These are phyloP conservation scores for Rosa multiflora DNA, from an alignment of 306 rosid species.

Conservation along the genomic window DNA sequence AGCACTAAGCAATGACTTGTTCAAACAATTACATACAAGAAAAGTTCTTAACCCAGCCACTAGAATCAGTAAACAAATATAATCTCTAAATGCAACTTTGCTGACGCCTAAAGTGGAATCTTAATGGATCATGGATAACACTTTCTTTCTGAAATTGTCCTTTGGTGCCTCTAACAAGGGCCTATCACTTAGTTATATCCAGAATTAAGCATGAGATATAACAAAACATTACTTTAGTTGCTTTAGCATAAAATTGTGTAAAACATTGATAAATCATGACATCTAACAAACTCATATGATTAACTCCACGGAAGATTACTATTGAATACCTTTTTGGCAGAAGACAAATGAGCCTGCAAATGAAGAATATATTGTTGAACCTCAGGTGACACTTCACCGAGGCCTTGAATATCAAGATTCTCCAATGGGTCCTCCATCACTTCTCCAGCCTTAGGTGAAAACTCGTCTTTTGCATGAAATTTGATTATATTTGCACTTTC, in stretches of 20 bases:
- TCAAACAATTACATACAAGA: background rate
- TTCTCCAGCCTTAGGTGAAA: slow-evolving; percentile 45
- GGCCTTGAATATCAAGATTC: slow-evolving; percentile 55
- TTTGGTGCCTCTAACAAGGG: background rate
- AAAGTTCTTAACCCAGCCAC: background rate
- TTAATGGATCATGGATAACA: background rate
- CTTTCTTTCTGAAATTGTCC: background rate
- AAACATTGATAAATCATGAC: slow-evolving; percentile 14
- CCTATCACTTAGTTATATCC: background rate
- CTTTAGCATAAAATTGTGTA: background rate
- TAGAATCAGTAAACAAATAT: background rate
- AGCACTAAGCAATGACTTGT: background rate
- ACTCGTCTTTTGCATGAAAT: slow-evolving; percentile 43
- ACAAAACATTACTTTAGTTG: background rate
- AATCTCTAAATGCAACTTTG: background rate
- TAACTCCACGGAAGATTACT: background rate
- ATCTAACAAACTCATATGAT: slow-evolving; percentile 2
- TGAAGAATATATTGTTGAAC: slow-evolving; percentile 67
- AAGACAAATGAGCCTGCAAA: slow-evolving; percentile 78
- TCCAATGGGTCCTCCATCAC: slow-evolving; percentile 31
- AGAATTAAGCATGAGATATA: background rate
- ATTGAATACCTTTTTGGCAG: slow-evolving; percentile 61
- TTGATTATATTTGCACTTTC: slow-evolving; percentile 57
- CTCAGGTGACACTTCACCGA: slow-evolving; percentile 72
- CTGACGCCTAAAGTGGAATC: background rate